phyloP scores from a whole-genome alignment of 768 basidiomycete species.

The Glaciozyma martinii region DNA sequence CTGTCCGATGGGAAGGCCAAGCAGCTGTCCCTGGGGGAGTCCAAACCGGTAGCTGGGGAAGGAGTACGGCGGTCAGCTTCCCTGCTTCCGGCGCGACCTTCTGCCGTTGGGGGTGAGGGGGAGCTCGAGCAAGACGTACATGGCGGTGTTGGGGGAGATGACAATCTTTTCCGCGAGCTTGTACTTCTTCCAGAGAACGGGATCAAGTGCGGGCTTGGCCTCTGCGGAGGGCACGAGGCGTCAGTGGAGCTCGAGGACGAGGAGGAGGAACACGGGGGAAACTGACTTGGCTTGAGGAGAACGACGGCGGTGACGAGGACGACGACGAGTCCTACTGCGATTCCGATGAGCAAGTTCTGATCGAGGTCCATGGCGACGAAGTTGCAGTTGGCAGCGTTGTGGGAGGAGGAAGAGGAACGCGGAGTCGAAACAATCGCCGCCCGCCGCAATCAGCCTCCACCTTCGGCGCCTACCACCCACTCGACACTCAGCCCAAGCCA shows the following conservation, averaged over 20 bases:
- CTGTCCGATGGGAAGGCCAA: conserved; percentile 92
- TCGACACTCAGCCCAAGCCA: background rate
- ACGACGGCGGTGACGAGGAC: conserved; percentile 9
- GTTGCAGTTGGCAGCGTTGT: background rate
- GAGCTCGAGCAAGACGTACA: conserved; percentile 48
- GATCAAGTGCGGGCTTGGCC: conserved; percentile 62
- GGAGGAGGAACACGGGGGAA: background rate
- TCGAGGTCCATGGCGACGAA: conserved; percentile 7
- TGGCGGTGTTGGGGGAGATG: conserved; percentile 90
- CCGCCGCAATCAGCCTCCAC: background rate
- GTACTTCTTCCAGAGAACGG: conserved; percentile 71
- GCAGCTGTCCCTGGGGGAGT: conserved; percentile 63
- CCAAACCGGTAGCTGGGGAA: conserved; percentile 75
- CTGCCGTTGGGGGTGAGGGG: background rate
- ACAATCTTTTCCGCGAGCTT: conserved; percentile 67
- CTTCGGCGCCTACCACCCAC: background rate
- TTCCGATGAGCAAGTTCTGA: conserved; percentile 10
- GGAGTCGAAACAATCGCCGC: background rate
- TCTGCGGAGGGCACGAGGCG: conserved; percentile 41
- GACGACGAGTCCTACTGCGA: conserved; percentile 13
- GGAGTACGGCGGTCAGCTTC: background rate
- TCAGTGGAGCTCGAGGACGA: background rate
- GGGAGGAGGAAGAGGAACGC: background rate
- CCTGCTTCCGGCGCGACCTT: background rate
- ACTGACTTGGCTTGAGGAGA: conserved; percentile 6